These are phyloP conservation scores for Exophiala calicioides DNA, from an alignment of 2,329 filamentous ascomycete genomes.

Conservation along the genomic window DNA sequence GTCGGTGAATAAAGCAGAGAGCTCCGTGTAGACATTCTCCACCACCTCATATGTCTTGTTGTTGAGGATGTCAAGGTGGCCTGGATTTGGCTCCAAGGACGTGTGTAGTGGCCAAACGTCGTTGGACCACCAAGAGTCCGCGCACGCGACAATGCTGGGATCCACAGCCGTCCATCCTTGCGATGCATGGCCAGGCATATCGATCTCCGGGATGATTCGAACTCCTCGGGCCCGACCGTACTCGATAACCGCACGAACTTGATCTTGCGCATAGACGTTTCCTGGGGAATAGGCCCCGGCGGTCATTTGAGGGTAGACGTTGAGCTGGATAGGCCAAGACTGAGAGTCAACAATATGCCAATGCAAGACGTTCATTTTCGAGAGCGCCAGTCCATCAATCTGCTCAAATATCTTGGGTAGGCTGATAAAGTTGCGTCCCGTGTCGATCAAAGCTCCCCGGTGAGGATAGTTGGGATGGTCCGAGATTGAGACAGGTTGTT, in stretches of 20 bases:
- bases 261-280: conserved; percentile 48
- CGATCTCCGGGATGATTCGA: conserved; percentile 62
- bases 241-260: conserved; percentile 48
- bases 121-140: conserved; percentile 62
- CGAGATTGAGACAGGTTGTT: conserved; percentile 54
- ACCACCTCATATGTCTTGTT: conserved; percentile 58
- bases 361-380: conserved; percentile 60
- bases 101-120: conserved; percentile 58
- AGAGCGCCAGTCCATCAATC: conserved; percentile 56
- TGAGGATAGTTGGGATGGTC: conserved; percentile 56
- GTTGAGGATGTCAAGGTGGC: conserved; percentile 58
- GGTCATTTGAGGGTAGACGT: conserved; percentile 54
- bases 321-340: conserved; percentile 57
- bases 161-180: conserved; percentile 60
- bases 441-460: conserved; percentile 58
- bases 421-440: conserved; percentile 57
- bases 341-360: conserved; percentile 60
- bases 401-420: conserved; percentile 56
- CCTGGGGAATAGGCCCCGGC: conserved; percentile 56
- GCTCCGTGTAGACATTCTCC: conserved; percentile 55
- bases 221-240: conserved; percentile 58
- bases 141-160: conserved; percentile 57
- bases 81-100: conserved; percentile 58
- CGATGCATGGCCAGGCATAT: conserved; percentile 62
- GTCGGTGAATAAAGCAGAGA: conserved; percentile 54